Percentiles rank a stretch among this genome's conserved stretches.
These are phyloP conservation scores for Gaultheria prostrata DNA, from an alignment of 148 eudicot genomes.

Conservation along the genomic window DNA sequence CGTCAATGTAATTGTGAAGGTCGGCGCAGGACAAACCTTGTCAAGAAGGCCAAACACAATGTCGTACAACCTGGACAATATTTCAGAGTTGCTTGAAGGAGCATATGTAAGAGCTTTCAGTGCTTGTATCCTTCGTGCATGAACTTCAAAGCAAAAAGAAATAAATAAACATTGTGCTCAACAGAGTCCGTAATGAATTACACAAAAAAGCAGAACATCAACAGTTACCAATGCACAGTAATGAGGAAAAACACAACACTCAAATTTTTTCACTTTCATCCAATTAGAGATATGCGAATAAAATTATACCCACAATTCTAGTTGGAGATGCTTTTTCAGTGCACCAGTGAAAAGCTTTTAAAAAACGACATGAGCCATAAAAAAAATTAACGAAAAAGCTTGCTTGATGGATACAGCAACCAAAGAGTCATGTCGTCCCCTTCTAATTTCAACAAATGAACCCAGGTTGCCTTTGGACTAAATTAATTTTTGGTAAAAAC, in stretches of 20 bases:
- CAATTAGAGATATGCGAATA: background rate
- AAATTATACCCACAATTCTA: background rate
- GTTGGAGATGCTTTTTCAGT: background rate
- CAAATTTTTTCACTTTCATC: background rate
- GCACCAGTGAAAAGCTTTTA: background rate
- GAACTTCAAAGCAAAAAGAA: slow-evolving; percentile 57
- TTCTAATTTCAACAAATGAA: background rate
- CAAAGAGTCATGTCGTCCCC: background rate
- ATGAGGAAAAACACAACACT: background rate
- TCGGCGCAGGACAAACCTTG: slow-evolving; percentile 53
- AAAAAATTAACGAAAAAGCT: background rate
- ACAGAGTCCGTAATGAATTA: background rate
- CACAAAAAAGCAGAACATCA: background rate
- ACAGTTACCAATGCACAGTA: background rate
- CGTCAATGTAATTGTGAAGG: background rate
- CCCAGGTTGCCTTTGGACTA: no score
- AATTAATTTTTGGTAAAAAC: no score
- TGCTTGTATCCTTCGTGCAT: slow-evolving; percentile 91
- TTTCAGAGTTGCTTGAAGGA: slow-evolving; percentile 84
- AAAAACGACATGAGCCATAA: background rate
- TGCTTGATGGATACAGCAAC: background rate
- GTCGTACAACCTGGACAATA: slow-evolving; percentile 70
- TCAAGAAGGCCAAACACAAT: slow-evolving; percentile 90
- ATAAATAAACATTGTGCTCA: background rate
- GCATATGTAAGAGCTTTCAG: slow-evolving; percentile 96